phyloP scores from a whole-genome alignment of 2,329 filamentous ascomycete genomes.

The Purpureocillium lavendulum region DNA sequence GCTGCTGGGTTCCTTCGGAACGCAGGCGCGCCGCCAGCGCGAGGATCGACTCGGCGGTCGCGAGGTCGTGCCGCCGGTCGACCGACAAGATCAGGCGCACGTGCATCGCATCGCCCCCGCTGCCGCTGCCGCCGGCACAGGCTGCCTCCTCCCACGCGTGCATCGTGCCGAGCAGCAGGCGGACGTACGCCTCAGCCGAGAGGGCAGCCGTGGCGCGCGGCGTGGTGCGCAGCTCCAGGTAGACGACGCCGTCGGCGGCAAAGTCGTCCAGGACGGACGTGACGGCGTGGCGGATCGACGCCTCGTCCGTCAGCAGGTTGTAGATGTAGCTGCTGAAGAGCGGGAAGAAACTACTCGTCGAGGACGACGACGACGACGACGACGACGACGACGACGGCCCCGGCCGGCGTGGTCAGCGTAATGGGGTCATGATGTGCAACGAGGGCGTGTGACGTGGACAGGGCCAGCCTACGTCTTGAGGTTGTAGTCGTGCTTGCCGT shows the following conservation, averaged over 20 bases:
- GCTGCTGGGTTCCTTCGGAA: conserved; percentile 22
- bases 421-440: too few species aligned
- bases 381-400: too few species aligned
- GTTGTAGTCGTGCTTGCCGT: conserved; percentile 63
- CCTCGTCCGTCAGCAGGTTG: conserved; percentile 56
- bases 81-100: conserved; percentile 65
- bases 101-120: conserved; percentile 32
- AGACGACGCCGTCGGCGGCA: conserved; percentile 60
- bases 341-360: conserved; percentile 56
- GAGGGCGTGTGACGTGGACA: not conserved
- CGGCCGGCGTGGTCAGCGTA: too few species aligned
- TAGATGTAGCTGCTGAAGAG: conserved; percentile 77
- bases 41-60: conserved; percentile 56
- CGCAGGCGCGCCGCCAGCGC: conserved; percentile 44
- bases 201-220: conserved; percentile 55
- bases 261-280: conserved; percentile 59
- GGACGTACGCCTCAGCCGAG: conserved; percentile 56
- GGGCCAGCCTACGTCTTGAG: conserved; percentile 49
- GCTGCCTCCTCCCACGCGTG: too few species aligned
- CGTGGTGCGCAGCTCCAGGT: conserved; percentile 74
- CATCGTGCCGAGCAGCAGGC: conserved; percentile 58
- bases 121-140: too few species aligned
- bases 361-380: too few species aligned
- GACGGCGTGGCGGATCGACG: conserved; percentile 54
- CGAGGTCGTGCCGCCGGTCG: conserved; percentile 54